A percentile compares a stretch with the other conserved stretches of the same genome.
Conservation (phyloP, 495 filamentous ascomycete genomes). For the Aspergillus cristatus region DNA sequence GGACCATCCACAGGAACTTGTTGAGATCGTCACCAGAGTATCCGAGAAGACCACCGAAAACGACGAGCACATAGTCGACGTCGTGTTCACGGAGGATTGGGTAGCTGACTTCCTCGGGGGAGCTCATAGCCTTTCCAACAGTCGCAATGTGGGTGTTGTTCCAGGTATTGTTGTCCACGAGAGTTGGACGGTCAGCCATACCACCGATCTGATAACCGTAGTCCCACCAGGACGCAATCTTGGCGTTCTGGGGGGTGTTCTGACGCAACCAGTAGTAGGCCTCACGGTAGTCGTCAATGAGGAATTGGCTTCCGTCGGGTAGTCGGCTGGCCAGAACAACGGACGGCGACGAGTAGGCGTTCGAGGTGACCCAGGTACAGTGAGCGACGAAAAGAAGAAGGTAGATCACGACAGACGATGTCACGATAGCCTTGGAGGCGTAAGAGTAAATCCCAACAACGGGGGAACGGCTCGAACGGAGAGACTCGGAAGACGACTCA, state of each 20-base stretch:
- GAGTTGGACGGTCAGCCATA: conserved; percentile 95
- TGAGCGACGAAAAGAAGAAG: conserved; percentile 91
- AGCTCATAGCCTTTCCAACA: conserved; percentile 98
- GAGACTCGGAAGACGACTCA: conserved; percentile 42
- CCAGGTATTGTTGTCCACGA: conserved; percentile 99
- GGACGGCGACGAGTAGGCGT: conserved; percentile 96
- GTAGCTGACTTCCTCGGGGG: conserved; percentile 94
- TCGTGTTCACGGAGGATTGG: conserved; percentile 97
- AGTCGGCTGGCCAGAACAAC: conserved; percentile 88
- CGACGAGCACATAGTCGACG: conserved; percentile 95
- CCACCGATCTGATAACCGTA: conserved; percentile 99
- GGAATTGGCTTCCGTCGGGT: conserved; percentile 93
- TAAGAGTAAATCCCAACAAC: conserved; percentile 75
- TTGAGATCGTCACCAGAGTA: conserved; percentile 99
- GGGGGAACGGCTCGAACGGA: conserved; percentile 64
- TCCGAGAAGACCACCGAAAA: conserved; percentile 91
- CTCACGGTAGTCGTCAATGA: conserved; percentile 99
- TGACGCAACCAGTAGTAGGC: conserved; percentile 99
- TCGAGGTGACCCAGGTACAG: conserved; percentile 99
- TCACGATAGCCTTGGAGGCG: conserved; percentile 67
- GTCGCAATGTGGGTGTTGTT: conserved; percentile 99
- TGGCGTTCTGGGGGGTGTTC: conserved; percentile 88
- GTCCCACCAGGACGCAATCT: conserved; percentile 99
- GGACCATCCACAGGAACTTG: conserved; percentile 99
- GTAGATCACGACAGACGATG: conserved; percentile 64